Evolutionary conservation across 2,329 filamentous ascomycete species (phyloP), one percentile per base, ranked within the genome.

Genomic region (Knufia fluminis): DNA sequence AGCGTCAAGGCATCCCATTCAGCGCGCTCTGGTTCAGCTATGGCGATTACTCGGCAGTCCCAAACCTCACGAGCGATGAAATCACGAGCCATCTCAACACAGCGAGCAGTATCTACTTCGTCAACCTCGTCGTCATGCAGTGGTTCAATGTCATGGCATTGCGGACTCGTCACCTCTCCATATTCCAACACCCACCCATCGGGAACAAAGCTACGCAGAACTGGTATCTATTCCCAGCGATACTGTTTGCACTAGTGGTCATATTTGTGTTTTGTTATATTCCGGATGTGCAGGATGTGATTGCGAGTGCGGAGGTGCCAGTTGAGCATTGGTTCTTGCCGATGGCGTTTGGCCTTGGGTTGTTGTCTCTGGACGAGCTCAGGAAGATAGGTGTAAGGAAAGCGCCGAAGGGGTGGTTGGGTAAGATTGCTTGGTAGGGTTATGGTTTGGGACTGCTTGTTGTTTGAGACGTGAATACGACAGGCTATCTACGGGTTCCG

Each of bases 261-360:
- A 81, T 80, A 4, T 76, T 89, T 47, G 76, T 90, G 54, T 84
- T 64, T 54, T 66, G 70, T 33, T 88, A 90, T 60, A 77, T 85
- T 1, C 82, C 82, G 0, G 69, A 72, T 2, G 69, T 90, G 24
- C 82, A 86, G 62, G 60, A 63, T 1, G 72, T 78, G 1, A 67
- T 88, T 1, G 74, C 66, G 16, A 88, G 83, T 0, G 73, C 77
- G 0, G 61, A 67, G 0, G 79, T 90, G 0, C 83, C 85, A 0
- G 78, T 80, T 0, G 84, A 85, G 64, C 72, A 89, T 60, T 91
- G 82, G 77, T 89, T 91, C 63, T 61, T 91, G 44, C 85, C 86
- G 0, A 80, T 85, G 62, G 75, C 80, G 0, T 88, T 89, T 64
- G 86, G 85, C 0, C 53, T 83, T 20, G 79, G 70, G 0, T 71